Base-by-base conservation (phyloP, 306 rosid species). In the Benincasa hispida region DNA sequence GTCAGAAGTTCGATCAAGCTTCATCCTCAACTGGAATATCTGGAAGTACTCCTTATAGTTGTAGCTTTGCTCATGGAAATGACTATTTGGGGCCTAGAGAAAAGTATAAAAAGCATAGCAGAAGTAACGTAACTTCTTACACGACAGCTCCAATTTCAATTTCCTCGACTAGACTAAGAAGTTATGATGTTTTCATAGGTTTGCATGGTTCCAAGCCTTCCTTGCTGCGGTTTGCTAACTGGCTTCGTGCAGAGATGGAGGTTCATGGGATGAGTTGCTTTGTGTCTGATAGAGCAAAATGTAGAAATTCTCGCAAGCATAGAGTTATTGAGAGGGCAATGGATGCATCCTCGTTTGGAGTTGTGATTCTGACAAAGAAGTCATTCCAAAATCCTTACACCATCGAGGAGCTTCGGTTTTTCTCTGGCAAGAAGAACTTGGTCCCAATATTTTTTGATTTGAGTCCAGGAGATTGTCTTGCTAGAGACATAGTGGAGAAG, bases 221-320 rank as follows among this genome's bases (percentile, higher is more conserved):
- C 28, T 80, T 92, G 77, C 76, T 89, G 27, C 84, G 91, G 62
- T 92, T 92, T 78, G 91, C 77, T 37, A 86, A 87, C 77, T 92
- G 98, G 98, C 91, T 92, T 10, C 85, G 89, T 50, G 89, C 92
- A 9, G 98, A 92, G 84, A 80, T 92, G 77, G 98, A 92, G 83
- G 82, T 86, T 82, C 96, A 92, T 79, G 98, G 98, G 72, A 86
- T 92, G 74, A 84, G 90, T 79, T 92, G 98, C 82, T 90, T 89
- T 79, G 85, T 89, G 58, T 89, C 92, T 8, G 96, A 92, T 78
- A 83, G 92, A 81, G 87, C 96, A 62, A 87, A 86, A 45, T 84
- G 89, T 83, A 83, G 90, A 83, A 90, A 66, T 81, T 82, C 91
- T 7, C 89, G 90, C 72, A 90, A 89, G 75, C 91, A 79, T 61